Base-by-base conservation (phyloP, 225 moss, liverwort and hornwort species). In the Polytrichum commune region DNA sequence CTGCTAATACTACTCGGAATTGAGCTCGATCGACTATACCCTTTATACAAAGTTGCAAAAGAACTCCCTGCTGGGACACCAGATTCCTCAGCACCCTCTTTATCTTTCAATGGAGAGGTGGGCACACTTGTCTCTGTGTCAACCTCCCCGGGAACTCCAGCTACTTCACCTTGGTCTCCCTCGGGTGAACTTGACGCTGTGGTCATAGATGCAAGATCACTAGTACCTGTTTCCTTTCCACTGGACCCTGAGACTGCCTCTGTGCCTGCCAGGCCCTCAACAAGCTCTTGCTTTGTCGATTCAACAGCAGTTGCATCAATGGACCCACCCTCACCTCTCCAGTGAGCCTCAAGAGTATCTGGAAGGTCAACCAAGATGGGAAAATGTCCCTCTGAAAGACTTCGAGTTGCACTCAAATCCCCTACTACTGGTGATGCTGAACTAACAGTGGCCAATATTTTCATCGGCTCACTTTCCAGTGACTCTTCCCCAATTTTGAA, bases 341-440 rank as follows among this genome's bases (percentile, higher is more conserved):
- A 88, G 32, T 89, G 80, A 18, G 86, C 72, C 60, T 84, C 84
- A 30, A 95, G 75, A 25, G 84, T 89, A 68, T 77, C 73, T 67
- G 95, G 91, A 60, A 95, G 91, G 77, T 95, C 85, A 69, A 86
- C 84, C 38, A 87, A 70, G 62, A 91, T 81, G 19, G 93, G 88
- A 75, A 70, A 90, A 65, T 83, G 78, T 63, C 95, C 95, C 68
- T 93, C 95, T 54, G 95, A 95, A n/a, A 85, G 78, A 61, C 78
- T 85, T 80, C 93, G 89, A 57, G 80, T 54, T 27, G 70, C 80
- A 63, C 69, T 63, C 64, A 83, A 29, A 62, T 90, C 83, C 38
- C 72, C 76, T 70, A 67, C 76, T 38, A 67, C 53, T 54, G 64
- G 66, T 8, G 82, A 79, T 53, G 18, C 65, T 66, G 73, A 56